These are phyloP conservation scores for Tulasnella sp. DNA, from an alignment of 768 basidiomycete species.

Conservation along the genomic window DNA sequence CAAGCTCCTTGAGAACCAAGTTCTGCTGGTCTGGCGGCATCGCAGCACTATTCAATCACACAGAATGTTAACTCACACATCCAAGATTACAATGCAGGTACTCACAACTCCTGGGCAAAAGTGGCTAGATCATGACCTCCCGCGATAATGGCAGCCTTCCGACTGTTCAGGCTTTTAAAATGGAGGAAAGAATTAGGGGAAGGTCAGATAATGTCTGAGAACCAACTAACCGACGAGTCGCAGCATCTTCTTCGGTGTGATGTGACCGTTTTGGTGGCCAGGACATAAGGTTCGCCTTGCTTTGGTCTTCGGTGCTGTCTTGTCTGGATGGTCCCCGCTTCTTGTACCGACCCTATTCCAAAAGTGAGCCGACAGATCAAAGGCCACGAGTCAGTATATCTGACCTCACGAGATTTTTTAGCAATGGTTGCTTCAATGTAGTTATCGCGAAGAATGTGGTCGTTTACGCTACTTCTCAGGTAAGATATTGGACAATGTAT, in stretches of 20 bases:
- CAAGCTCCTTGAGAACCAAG: not conserved
- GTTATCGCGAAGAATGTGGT: slow-evolving; percentile 55
- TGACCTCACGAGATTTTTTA: slow-evolving; percentile 25
- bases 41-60: not conserved
- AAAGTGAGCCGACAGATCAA: not conserved
- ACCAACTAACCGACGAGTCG: not conserved
- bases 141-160: slow-evolving; percentile 51
- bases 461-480: slow-evolving; percentile 32
- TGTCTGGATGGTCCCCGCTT: not conserved
- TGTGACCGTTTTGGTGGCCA: slow-evolving; percentile 61
- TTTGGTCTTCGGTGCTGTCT: slow-evolving; percentile 19
- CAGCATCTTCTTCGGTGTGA: slow-evolving; percentile 24
- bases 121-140: slow-evolving; percentile 37
- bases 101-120: slow-evolving; percentile 61
- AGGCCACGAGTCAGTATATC: not conserved
- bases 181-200: not conserved
- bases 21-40: slow-evolving; percentile 5
- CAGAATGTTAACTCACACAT: not conserved
- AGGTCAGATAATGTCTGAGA: not conserved
- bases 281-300: slow-evolving; percentile 24
- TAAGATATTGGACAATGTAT: not conserved
- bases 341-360: not conserved
- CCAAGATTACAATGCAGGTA: slow-evolving; percentile 16
- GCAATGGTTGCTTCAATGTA: slow-evolving; percentile 55
- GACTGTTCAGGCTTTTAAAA: slow-evolving; percentile 36